Conservation (phyloP, 768 basidiomycete species). For the Suillus subalutaceus region DNA sequence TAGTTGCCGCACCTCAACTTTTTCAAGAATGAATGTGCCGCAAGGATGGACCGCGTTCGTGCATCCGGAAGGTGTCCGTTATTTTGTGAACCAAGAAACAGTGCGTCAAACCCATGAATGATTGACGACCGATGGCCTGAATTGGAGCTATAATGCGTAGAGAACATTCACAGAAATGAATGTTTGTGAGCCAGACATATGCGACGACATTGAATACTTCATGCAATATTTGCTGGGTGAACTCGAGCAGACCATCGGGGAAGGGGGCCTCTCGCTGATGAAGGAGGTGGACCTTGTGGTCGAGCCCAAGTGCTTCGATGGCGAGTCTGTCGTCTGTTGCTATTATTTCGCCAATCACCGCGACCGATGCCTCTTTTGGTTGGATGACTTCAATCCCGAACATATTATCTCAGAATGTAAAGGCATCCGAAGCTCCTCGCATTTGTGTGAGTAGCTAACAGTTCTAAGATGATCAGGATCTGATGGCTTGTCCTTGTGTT, state of each 20-base stretch:
- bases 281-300: slow-evolving; percentile 47
- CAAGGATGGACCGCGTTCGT: slow-evolving; percentile 47
- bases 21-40: slow-evolving; percentile 13
- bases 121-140: not conserved
- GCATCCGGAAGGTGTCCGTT: slow-evolving; percentile 66
- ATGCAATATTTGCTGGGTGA: slow-evolving; percentile 21
- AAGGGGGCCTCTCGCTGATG: slow-evolving; percentile 26
- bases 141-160: slow-evolving; percentile 32
- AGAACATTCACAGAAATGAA: slow-evolving; percentile 59
- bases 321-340: slow-evolving; percentile 25
- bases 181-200: slow-evolving; percentile 42
- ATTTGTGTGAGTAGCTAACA: slow-evolving; percentile 24
- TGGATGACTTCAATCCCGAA: slow-evolving; percentile 44
- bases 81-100: slow-evolving; percentile 52
- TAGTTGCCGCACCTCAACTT: not conserved
- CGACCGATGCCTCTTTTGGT: slow-evolving; percentile 54
- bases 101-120: slow-evolving; percentile 31
- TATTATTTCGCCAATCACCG: slow-evolving; percentile 59
- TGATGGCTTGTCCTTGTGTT: not conserved
- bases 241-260: slow-evolving; percentile 22
- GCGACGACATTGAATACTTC: slow-evolving; percentile 39
- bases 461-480: not conserved
- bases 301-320: slow-evolving; percentile 36
- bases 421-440: slow-evolving; percentile 21
- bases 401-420: slow-evolving; percentile 32